A percentile compares a stretch with the other conserved stretches of the same genome.
Evolutionary conservation across 1,139 yeast genomes (phyloP).

Genomic region (Pichia sp.): DNA sequence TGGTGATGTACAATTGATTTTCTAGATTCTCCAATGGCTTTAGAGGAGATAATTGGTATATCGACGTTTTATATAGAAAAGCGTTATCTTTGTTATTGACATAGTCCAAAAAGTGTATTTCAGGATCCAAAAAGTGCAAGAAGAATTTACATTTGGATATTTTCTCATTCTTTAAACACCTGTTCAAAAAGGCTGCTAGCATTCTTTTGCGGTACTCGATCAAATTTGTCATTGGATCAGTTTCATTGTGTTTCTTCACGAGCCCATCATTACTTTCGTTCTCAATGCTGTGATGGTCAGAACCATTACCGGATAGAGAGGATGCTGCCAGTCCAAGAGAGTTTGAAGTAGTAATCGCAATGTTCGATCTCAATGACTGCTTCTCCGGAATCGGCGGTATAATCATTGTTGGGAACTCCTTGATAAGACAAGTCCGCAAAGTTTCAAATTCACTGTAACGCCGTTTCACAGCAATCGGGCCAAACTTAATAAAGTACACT

Average conservation of each 20-base stretch:
- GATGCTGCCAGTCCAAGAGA: constrained; percentile 21
- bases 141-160: constrained; percentile 61
- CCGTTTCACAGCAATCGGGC: constrained; percentile 66
- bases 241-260: neutral
- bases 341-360: constrained; percentile 29
- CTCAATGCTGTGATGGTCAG: constrained; percentile 3
- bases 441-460: constrained; percentile 91
- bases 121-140: constrained; percentile 77
- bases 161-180: constrained; percentile 58
- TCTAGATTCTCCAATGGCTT: constrained; percentile 29
- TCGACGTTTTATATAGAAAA: constrained; percentile 26
- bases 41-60: constrained; percentile 29
- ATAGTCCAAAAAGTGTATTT: constrained; percentile 59
- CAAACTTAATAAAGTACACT: constrained; percentile 69
- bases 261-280: constrained; percentile 3
- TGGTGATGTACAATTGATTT: constrained; percentile 31
- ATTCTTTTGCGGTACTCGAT: constrained; percentile 69
- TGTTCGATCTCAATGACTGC: constrained; percentile 45
- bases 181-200: constrained; percentile 70
- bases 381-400: constrained; percentile 96
- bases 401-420: constrained; percentile 74
- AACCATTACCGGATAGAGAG: neutral
- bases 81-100: constrained; percentile 25
- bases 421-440: constrained; percentile 62
- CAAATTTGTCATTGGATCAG: constrained; percentile 29